Percentiles rank a stretch among this genome's conserved stretches.
phyloP scores from a whole-genome alignment of 1,284 basidiomycete species.

The Ustilago hordei region DNA sequence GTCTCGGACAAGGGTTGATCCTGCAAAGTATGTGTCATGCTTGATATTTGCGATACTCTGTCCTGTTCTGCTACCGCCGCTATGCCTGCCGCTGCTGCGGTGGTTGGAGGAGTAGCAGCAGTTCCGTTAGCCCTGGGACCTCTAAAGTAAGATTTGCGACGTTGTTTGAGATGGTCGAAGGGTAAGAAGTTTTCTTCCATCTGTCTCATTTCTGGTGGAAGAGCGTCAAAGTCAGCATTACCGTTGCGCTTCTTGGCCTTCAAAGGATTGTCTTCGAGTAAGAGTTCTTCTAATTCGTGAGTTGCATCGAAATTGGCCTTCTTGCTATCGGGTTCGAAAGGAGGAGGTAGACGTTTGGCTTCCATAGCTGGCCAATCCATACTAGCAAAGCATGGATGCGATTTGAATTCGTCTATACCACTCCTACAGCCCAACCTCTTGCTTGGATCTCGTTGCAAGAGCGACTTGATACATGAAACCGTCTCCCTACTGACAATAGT shows the following conservation, averaged over 20 bases:
- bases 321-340: constrained; percentile 95
- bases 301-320: constrained; percentile 99
- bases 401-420: constrained; percentile 76
- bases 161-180: constrained; percentile 65
- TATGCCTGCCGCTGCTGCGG: not conserved
- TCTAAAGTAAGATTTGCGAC: constrained; percentile 58
- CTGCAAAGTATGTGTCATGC: constrained; percentile 48
- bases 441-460: constrained; percentile 85
- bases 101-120: not conserved
- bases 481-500: constrained; percentile 57
- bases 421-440: constrained; percentile 85
- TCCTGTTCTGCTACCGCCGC: constrained; percentile 29
- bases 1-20: constrained; percentile 64
- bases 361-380: constrained; percentile 86
- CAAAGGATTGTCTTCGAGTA: constrained; percentile 95
- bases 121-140: constrained; percentile 6
- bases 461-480: constrained; percentile 52
- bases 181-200: constrained; percentile 86
- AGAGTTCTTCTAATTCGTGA: constrained; percentile 93
- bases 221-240: constrained; percentile 83
- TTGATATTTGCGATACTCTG: constrained; percentile 48
- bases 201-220: constrained; percentile 90
- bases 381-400: constrained; percentile 85
- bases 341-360: constrained; percentile 81
- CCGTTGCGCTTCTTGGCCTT: constrained; percentile 93